Evolutionary conservation across 208 protist genomes (phyloP).

Genomic region (Balamuthia mandrillaris): DNA sequence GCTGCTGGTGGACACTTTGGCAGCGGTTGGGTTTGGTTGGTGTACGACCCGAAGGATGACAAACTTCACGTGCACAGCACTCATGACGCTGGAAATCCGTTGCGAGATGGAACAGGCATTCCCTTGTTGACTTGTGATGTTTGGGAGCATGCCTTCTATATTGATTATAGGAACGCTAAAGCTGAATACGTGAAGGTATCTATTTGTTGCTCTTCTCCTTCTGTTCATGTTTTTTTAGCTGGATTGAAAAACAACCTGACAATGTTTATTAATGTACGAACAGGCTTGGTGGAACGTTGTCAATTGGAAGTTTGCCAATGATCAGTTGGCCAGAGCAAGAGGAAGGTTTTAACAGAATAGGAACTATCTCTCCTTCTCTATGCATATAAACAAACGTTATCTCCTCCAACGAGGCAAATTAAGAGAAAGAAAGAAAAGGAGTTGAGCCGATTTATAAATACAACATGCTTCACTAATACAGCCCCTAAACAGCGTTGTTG

Average conservation of each 20-base stretch:
- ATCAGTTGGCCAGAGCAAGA: background rate
- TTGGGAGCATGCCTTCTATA: background rate
- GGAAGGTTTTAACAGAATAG: background rate
- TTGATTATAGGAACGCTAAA: background rate
- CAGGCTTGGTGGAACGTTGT: slow-evolving; percentile 30
- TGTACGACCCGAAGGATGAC: background rate
- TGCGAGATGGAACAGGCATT: background rate
- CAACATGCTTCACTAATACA: too few relatives aligned
- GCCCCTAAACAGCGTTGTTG: too few relatives aligned
- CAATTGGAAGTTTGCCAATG: background rate
- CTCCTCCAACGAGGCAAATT: too few relatives aligned
- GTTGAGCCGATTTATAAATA: too few relatives aligned
- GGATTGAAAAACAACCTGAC: background rate
- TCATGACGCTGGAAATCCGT: background rate
- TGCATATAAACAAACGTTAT: too few relatives aligned
- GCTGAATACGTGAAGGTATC: background rate
- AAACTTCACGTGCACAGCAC: background rate
- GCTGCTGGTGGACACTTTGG: background rate
- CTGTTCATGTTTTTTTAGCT: background rate
- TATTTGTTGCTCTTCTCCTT: too few relatives aligned
- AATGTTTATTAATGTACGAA: background rate
- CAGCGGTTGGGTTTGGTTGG: background rate
- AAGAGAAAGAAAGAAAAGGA: too few relatives aligned
- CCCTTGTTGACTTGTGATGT: background rate
- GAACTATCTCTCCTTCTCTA: too few relatives aligned